These are phyloP conservation scores for Lichtheimia ramosa DNA, from an alignment of 371 early-diverging fungal species.

Conservation along the genomic window DNA sequence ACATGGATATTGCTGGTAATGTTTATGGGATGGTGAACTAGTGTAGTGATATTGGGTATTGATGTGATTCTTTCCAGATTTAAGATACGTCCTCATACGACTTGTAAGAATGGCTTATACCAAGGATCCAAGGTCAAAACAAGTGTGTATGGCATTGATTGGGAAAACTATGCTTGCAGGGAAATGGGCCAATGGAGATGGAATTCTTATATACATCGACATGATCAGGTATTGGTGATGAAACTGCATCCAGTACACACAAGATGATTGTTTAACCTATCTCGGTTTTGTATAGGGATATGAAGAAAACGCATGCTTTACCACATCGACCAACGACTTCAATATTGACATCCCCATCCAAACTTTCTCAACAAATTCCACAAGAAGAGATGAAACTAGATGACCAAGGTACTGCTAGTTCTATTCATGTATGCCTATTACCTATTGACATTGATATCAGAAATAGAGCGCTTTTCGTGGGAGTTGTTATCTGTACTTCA, in stretches of 20 bases:
- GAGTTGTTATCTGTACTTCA: slow-evolving; percentile 17
- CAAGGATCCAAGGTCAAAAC: slow-evolving; percentile 9
- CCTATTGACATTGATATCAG: neutral
- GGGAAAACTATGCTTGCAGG: slow-evolving; percentile 11
- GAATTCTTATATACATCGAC: slow-evolving; percentile 9
- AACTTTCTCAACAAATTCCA: too few relatives aligned
- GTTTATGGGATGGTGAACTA: too few relatives aligned
- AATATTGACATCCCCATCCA: neutral
- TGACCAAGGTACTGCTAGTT: neutral
- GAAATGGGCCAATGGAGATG: slow-evolving; percentile 10
- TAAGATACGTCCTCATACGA: neutral
- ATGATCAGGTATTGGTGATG: slow-evolving; percentile 6
- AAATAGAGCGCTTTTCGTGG: neutral
- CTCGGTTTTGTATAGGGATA: neutral
- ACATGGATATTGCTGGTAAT: slow-evolving; percentile 9
- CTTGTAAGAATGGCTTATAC: slow-evolving; percentile 3
- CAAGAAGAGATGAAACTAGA: neutral
- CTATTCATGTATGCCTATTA: too few relatives aligned
- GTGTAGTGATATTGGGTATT: neutral
- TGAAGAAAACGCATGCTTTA: neutral
- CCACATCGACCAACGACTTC: neutral
- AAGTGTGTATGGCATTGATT: slow-evolving; percentile 18
- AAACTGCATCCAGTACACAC: too few relatives aligned
- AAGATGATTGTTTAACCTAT: neutral
- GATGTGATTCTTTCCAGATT: neutral